Base-by-base conservation (phyloP, 441 rosid genomes). In the Populus hybrid region DNA sequence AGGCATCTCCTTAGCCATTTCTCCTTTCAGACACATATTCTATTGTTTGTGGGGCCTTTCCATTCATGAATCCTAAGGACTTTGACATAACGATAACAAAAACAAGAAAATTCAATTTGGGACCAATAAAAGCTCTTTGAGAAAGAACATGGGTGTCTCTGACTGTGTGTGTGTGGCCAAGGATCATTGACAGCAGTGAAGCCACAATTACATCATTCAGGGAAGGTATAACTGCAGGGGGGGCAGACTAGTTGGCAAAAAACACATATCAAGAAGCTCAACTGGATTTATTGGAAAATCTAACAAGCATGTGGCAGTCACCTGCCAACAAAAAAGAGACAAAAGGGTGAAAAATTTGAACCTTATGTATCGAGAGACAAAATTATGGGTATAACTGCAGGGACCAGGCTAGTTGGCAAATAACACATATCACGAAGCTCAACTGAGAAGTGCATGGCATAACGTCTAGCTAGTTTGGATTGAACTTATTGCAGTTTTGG, bases 31-130 rank as follows among this genome's bases (percentile, higher is more conserved):
- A 79, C 88, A 95, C 93, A 89, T 88, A 71, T 31, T 31, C 89
- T 83, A 95, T 86, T 24, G 97, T 92, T 76, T 90, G 95, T 36
- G 99, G 99, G 40, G 93, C 88, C 88, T 91, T 95, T 85, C 98
- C 99, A 76, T 84, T 86, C 99, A 93, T 93, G 81, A 92, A 93
- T 56, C 90, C 94, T 65, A 89, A 64, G 86, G 93, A 93, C 99
- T 92, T 84, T 56, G 76, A 53, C 53, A 83, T 42, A 68, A 76
- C 72, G 82, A 71, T 85, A 42, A 81, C 78, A 18, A 74, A 6
- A 76, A 77, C 33, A 68, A 33, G 36, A 33, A 33, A 33, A 33
- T 33, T 71, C 74, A 82, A 73, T 71, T 74, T 75, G 45, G 64
- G 76, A 73, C 65, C 63, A 2, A 56, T n/a, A 38, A n/a, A 77